A percentile compares a stretch with the other conserved stretches of the same genome.
phyloP scores from a whole-genome alignment of 2,329 filamentous ascomycete species.

The Fusarium humuli region DNA sequence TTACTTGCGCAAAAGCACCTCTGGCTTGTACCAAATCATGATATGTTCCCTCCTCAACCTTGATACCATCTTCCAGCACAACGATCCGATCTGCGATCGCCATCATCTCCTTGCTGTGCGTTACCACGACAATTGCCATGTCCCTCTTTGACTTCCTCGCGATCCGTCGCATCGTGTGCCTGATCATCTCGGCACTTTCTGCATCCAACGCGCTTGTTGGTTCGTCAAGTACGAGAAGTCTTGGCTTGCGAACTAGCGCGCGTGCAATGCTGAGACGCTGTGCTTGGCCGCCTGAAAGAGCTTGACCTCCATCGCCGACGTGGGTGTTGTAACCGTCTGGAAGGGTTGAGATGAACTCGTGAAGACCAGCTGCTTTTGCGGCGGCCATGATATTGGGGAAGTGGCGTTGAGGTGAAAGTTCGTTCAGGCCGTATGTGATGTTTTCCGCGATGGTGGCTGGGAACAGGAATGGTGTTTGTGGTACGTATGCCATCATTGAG shows the following conservation, averaged over 20 bases:
- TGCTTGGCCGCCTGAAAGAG: slow-evolving; percentile 82
- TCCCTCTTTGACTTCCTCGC: slow-evolving; percentile 52
- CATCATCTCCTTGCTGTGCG: slow-evolving; percentile 90
- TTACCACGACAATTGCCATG: slow-evolving; percentile 82
- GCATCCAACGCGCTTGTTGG: slow-evolving; percentile 85
- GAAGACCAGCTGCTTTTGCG: slow-evolving; percentile 72
- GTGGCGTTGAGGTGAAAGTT: slow-evolving; percentile 63
- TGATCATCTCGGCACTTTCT: slow-evolving; percentile 72
- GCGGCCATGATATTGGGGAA: slow-evolving; percentile 60
- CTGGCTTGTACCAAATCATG: slow-evolving; percentile 63
- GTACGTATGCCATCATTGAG: slow-evolving; percentile 73
- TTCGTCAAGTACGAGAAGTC: slow-evolving; percentile 85
- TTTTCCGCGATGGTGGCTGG: slow-evolving; percentile 82
- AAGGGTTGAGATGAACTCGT: slow-evolving; percentile 80
- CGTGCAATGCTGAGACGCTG: slow-evolving; percentile 86
- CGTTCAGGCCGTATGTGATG: slow-evolving; percentile 80
- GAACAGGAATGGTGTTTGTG: slow-evolving; percentile 81
- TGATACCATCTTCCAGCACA: slow-evolving; percentile 74
- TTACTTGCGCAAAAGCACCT: slow-evolving; percentile 62
- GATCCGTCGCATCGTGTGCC: slow-evolving; percentile 69
- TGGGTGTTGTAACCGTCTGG: slow-evolving; percentile 70
- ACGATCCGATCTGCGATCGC: slow-evolving; percentile 77
- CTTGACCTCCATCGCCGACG: slow-evolving; percentile 80
- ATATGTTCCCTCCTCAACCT: slow-evolving; percentile 76
- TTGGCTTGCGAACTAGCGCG: slow-evolving; percentile 77